Conservation (phyloP, 31 red algal genomes). For the Porphyra umbilicalis region DNA sequence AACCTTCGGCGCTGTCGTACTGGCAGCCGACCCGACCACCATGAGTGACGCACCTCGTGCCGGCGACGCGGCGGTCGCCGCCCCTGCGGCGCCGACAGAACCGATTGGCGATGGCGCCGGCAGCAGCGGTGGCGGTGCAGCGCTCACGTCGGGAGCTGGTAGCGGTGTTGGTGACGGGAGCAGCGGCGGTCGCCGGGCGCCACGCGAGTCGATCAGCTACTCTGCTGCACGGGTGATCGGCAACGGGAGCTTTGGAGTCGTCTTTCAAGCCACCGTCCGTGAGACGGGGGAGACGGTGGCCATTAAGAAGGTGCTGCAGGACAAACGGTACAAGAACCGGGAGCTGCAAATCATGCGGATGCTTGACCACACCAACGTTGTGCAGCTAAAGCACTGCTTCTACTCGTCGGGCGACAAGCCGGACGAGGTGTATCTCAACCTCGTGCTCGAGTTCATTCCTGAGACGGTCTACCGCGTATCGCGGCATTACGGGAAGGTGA, state of each 20-base stretch:
- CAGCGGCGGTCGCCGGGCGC: neutral
- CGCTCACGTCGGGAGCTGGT: neutral
- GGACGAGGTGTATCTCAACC: slow-evolving; percentile 93
- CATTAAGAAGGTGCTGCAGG: slow-evolving; percentile 99
- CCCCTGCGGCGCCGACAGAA: neutral
- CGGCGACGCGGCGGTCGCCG: slow-evolving; percentile 1
- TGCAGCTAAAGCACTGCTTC: slow-evolving; percentile 92
- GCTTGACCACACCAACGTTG: slow-evolving; percentile 92
- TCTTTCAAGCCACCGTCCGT: slow-evolving; percentile 92
- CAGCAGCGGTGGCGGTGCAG: neutral
- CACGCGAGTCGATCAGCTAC: slow-evolving; percentile 67
- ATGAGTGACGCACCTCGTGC: neutral
- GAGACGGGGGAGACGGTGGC: slow-evolving; percentile 99
- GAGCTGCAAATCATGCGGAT: slow-evolving; percentile 99
- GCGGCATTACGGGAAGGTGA: slow-evolving; percentile 76
- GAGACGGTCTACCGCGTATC: slow-evolving; percentile 89
- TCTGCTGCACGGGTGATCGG: slow-evolving; percentile 83
- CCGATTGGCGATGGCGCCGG: neutral
- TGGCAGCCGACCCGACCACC: slow-evolving; percentile 1
- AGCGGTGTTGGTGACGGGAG: neutral
- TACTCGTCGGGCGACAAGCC: slow-evolving; percentile 91
- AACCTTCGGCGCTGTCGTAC: too few relatives aligned
- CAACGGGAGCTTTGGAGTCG: slow-evolving; percentile 95
- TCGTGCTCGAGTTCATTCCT: slow-evolving; percentile 95
- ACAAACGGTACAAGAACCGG: slow-evolving; percentile 98